phyloP scores from a whole-genome alignment of 192 early-diverging fungal species.

The Linnemannia exigua region DNA sequence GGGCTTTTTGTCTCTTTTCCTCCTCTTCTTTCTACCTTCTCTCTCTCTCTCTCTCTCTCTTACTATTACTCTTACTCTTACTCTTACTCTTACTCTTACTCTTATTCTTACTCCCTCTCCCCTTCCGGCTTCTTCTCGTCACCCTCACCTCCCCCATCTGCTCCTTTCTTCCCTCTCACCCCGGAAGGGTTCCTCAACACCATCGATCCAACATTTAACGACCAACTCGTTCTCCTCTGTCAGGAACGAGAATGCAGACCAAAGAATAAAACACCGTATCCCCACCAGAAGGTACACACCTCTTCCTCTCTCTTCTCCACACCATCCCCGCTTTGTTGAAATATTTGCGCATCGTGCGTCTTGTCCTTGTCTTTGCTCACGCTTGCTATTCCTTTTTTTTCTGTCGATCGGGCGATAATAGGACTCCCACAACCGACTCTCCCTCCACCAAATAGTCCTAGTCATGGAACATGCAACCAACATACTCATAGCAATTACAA shows the following conservation, averaged over 20 bases:
- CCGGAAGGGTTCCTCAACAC: neutral
- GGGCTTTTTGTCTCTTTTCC: neutral
- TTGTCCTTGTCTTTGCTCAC: too few species aligned
- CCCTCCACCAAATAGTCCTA: neutral
- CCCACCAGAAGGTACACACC: neutral
- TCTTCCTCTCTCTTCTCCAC: neutral
- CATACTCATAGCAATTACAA: neutral
- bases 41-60: neutral
- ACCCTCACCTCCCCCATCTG: neutral
- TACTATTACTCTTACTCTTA: too few species aligned
- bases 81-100: neutral
- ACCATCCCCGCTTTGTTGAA: neutral
- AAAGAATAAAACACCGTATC: neutral
- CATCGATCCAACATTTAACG: neutral
- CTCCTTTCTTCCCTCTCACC: neutral
- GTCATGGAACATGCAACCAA: neutral
- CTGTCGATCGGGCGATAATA: neutral
- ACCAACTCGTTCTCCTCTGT: neutral
- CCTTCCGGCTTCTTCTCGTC: neutral
- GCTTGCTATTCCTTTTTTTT: neutral
- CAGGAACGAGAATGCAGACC: slow-evolving; percentile 4
- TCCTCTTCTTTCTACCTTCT: neutral
- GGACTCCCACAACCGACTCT: neutral
- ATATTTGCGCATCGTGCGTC: too few species aligned
- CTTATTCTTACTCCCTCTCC: neutral